phyloP scores from a whole-genome alignment of 2,329 filamentous ascomycete genomes.

The Penicillium sp. region DNA sequence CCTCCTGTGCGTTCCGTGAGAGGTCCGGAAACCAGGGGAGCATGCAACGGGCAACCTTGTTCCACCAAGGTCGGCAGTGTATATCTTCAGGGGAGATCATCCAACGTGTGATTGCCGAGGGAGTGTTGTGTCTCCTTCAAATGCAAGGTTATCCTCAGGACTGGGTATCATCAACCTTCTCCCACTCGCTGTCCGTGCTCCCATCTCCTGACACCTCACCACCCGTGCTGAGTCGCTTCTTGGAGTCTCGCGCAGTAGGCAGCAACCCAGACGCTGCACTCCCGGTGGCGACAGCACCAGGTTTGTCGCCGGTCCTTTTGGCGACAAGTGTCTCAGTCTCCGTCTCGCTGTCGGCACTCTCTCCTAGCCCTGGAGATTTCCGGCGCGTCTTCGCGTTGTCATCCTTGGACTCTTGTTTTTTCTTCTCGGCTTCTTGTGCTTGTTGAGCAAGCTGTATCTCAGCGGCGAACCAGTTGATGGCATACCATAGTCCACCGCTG shows the following conservation, averaged over 20 bases:
- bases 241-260: slow-evolving; percentile 44
- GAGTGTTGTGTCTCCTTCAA: background rate
- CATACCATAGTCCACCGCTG: slow-evolving; percentile 79
- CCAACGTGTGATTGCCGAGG: background rate
- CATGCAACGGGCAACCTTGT: background rate
- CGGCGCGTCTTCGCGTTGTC: slow-evolving; percentile 21
- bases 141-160: slow-evolving; percentile 6
- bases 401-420: slow-evolving; percentile 42
- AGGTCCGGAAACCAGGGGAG: background rate
- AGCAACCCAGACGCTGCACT: slow-evolving; percentile 44
- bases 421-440: slow-evolving; percentile 46
- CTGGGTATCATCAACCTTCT: slow-evolving; percentile 66
- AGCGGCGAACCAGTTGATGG: slow-evolving; percentile 93
- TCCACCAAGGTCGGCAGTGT: background rate
- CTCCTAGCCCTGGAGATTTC: slow-evolving; percentile 31
- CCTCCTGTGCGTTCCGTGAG: background rate
- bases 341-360: slow-evolving; percentile 44
- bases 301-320: slow-evolving; percentile 13
- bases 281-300: slow-evolving; percentile 18
- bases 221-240: slow-evolving; percentile 45
- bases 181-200: slow-evolving; percentile 96
- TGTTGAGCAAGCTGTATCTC: slow-evolving; percentile 55
- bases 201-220: slow-evolving; percentile 53
- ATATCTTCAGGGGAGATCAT: background rate
- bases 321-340: slow-evolving; percentile 38